Evolutionary conservation across 2,329 filamentous ascomycete species (phyloP).

Genomic region (Pseudohalonectria lignicola): DNA sequence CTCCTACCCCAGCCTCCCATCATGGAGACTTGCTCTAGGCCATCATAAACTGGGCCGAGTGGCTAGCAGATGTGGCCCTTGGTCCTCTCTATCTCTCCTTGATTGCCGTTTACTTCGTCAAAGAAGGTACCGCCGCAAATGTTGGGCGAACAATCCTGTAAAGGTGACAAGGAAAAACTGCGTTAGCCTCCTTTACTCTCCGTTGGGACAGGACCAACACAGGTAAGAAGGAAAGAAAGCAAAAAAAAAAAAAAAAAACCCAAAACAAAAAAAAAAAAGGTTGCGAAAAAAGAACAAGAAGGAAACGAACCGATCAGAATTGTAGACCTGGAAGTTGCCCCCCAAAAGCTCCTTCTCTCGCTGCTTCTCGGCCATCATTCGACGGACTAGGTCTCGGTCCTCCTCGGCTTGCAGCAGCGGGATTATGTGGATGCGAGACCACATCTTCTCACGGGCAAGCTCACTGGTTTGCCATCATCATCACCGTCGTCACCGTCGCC

Average conservation of each 20-base stretch:
- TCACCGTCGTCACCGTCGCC: background rate
- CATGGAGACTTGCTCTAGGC: too few relatives aligned
- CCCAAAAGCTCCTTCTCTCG: slow-evolving; percentile 87
- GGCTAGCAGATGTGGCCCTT: too few relatives aligned
- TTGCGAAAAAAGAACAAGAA: too few relatives aligned
- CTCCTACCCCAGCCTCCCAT: too few relatives aligned
- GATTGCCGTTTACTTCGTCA: too few relatives aligned
- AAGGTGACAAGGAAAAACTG: background rate
- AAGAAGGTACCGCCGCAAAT: slow-evolving; percentile 62
- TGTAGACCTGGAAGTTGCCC: slow-evolving; percentile 67
- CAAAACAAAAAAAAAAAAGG: too few relatives aligned
- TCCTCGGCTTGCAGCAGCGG: slow-evolving; percentile 92
- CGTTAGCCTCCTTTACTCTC: too few relatives aligned
- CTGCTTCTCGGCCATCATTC: slow-evolving; percentile 75
- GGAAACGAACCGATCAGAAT: slow-evolving; percentile 66
- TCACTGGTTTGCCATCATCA: slow-evolving; percentile 51
- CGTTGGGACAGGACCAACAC: too few relatives aligned
- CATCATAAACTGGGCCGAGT: too few relatives aligned
- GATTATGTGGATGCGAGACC: slow-evolving; percentile 89
- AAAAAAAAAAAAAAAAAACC: too few relatives aligned
- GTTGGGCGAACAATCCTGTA: slow-evolving; percentile 71
- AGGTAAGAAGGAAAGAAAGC: too few relatives aligned
- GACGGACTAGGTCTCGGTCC: slow-evolving; percentile 85
- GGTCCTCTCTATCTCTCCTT: too few relatives aligned
- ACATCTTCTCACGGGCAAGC: slow-evolving; percentile 94